Evolutionary conservation across 176 grass and related monocot genomes (phyloP).

Genomic region (Lolium rigidum): DNA sequence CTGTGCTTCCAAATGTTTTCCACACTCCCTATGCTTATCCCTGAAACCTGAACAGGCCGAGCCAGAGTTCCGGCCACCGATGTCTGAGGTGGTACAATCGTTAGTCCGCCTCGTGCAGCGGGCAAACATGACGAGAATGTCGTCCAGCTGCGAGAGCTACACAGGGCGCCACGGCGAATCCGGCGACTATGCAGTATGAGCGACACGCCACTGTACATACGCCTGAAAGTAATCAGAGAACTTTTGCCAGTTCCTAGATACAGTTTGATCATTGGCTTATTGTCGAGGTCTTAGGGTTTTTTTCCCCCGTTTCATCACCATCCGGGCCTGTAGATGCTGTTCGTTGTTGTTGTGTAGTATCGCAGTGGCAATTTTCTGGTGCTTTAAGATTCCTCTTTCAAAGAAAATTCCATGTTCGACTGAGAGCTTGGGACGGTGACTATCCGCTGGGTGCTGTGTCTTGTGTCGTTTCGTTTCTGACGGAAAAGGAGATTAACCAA

Average conservation of each 20-base stretch:
- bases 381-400: background rate
- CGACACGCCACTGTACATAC: background rate
- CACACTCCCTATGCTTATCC: background rate
- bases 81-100: slow-evolving; percentile 76
- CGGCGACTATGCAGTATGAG: slow-evolving; percentile 35
- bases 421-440: too few relatives aligned
- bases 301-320: background rate
- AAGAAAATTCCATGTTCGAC: background rate
- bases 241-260: background rate
- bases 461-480: background rate
- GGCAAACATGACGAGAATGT: slow-evolving; percentile 33
- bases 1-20: background rate
- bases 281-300: background rate
- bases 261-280: background rate
- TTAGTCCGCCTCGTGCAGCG: slow-evolving; percentile 69
- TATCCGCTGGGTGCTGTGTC: too few relatives aligned
- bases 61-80: slow-evolving; percentile 82
- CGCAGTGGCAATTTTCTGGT: background rate
- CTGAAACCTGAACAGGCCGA: slow-evolving; percentile 47
- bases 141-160: background rate
- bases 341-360: background rate
- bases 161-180: slow-evolving; percentile 18
- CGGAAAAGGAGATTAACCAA: background rate
- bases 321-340: background rate
- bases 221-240: background rate